Percentiles rank a stretch among this genome's conserved stretches.
phyloP scores from a whole-genome alignment of 2,329 filamentous ascomycete species.

The Zymoseptoria brevis region DNA sequence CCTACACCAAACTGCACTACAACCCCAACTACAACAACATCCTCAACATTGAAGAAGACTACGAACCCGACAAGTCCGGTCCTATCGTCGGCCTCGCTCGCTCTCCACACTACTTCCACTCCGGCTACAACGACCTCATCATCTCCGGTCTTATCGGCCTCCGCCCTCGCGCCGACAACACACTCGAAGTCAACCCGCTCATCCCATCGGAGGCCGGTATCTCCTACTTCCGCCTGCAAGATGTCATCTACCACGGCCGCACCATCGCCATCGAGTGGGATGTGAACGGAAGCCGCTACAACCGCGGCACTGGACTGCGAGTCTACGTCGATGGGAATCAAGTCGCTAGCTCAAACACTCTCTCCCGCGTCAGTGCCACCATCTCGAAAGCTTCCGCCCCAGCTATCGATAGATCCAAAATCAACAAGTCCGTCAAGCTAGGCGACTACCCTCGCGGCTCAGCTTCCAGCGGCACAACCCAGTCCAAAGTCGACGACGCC shows the following conservation, averaged over 20 bases:
- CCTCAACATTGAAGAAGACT: conserved; percentile 38
- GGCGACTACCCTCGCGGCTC: conserved; percentile 28
- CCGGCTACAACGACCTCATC: conserved; percentile 37
- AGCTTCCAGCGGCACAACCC: conserved; percentile 24
- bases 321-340: conserved; percentile 31
- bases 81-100: conserved; percentile 37
- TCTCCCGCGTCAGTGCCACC: conserved; percentile 22
- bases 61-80: conserved; percentile 36
- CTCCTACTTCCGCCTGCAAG: conserved; percentile 36
- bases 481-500: conserved; percentile 27
- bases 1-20: conserved; percentile 37
- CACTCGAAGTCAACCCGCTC: conserved; percentile 36
- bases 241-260: conserved; percentile 37
- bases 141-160: conserved; percentile 38
- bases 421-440: conserved; percentile 34
- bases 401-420: conserved; percentile 23
- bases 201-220: conserved; percentile 27
- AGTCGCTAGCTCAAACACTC: conserved; percentile 25
- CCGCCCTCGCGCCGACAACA: conserved; percentile 32
- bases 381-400: conserved; percentile 20
- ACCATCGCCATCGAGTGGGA: conserved; percentile 38
- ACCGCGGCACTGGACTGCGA: conserved; percentile 24
- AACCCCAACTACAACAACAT: conserved; percentile 23
- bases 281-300: conserved; percentile 28
- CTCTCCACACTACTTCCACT: conserved; percentile 41